phyloP scores from a whole-genome alignment of 352 stramenopile species.

The Phytophthora ramorum region DNA sequence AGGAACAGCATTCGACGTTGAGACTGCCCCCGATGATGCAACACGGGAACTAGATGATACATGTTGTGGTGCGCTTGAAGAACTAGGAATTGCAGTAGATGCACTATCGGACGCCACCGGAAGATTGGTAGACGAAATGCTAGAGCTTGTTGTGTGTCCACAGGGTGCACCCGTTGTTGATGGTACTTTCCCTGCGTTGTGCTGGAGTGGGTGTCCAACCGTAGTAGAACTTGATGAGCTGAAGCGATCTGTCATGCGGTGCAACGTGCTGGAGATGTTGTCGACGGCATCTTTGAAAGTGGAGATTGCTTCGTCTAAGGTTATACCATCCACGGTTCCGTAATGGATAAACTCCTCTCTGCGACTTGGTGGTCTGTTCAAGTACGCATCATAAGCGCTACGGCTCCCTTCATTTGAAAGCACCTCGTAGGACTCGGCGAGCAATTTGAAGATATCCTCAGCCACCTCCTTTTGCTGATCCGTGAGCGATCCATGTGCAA shows the following conservation, averaged over 20 bases:
- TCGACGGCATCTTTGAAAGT: slow-evolving; percentile 84
- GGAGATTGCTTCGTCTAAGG: slow-evolving; percentile 78
- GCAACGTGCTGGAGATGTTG: slow-evolving; percentile 48
- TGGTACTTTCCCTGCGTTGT: slow-evolving; percentile 37
- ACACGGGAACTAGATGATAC: slow-evolving; percentile 12
- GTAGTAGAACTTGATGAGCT: slow-evolving; percentile 78
- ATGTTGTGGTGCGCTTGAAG: slow-evolving; percentile 8
- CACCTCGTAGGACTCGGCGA: slow-evolving; percentile 86
- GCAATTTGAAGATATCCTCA: slow-evolving; percentile 81
- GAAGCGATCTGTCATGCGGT: slow-evolving; percentile 60
- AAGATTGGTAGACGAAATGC: slow-evolving; percentile 11
- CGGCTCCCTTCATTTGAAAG: slow-evolving; percentile 66
- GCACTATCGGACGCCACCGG: slow-evolving; percentile 22
- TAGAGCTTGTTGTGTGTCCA: slow-evolving; percentile 4
- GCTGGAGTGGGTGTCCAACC: slow-evolving; percentile 62
- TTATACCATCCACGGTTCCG: slow-evolving; percentile 77
- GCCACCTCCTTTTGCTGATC: slow-evolving; percentile 68
- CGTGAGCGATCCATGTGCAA: slow-evolving; percentile 43
- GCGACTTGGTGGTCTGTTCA: slow-evolving; percentile 57
- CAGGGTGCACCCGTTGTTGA: slow-evolving; percentile 12
- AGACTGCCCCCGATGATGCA: slow-evolving; percentile 15
- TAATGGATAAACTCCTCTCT: slow-evolving; percentile 77
- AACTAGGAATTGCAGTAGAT: slow-evolving; percentile 6
- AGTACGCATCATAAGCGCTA: slow-evolving; percentile 60
- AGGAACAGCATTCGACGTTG: slow-evolving; percentile 14